Evolutionary conservation across 352 stramenopile genomes (phyloP).

Genomic region (Elongisporangium anandrum): DNA sequence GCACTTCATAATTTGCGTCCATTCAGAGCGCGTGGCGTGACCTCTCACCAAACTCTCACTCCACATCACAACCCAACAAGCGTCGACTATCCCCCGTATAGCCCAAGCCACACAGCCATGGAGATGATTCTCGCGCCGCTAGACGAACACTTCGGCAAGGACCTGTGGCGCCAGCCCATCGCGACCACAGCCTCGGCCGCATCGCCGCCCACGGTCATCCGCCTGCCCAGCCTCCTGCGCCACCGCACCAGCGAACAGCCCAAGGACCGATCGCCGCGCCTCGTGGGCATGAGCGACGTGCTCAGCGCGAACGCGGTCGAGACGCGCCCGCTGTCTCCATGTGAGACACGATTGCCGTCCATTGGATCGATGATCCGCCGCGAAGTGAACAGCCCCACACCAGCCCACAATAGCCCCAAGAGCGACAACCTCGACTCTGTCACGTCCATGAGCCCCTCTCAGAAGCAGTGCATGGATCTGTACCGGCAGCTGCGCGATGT

Average conservation of each 20-base stretch:
- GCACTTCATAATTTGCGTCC: background rate
- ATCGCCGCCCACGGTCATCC: slow-evolving; percentile 22
- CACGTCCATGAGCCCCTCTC: slow-evolving; percentile 41
- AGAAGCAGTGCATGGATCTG: slow-evolving; percentile 62
- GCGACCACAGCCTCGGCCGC: slow-evolving; percentile 3
- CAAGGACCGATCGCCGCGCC: slow-evolving; percentile 35
- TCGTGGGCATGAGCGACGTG: slow-evolving; percentile 66
- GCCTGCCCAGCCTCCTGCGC: slow-evolving; percentile 50
- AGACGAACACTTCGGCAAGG: slow-evolving; percentile 33
- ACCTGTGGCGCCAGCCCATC: slow-evolving; percentile 21
- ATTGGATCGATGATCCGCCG: slow-evolving; percentile 68
- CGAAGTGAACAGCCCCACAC: slow-evolving; percentile 15
- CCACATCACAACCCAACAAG: slow-evolving; percentile 2
- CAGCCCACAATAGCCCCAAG: slow-evolving; percentile 10
- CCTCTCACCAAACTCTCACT: background rate
- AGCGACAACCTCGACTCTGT: slow-evolving; percentile 4
- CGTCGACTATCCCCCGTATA: background rate
- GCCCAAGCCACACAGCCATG: slow-evolving; percentile 20
- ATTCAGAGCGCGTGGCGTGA: background rate
- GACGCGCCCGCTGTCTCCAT: slow-evolving; percentile 22
- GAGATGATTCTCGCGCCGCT: slow-evolving; percentile 64
- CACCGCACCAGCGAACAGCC: slow-evolving; percentile 10
- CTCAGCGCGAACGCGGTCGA: slow-evolving; percentile 25
- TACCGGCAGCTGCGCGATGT: slow-evolving; percentile 53
- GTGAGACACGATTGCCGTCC: slow-evolving; percentile 50